Conservation (phyloP, 345 rosid genomes). For the Arabis hirsuta region DNA sequence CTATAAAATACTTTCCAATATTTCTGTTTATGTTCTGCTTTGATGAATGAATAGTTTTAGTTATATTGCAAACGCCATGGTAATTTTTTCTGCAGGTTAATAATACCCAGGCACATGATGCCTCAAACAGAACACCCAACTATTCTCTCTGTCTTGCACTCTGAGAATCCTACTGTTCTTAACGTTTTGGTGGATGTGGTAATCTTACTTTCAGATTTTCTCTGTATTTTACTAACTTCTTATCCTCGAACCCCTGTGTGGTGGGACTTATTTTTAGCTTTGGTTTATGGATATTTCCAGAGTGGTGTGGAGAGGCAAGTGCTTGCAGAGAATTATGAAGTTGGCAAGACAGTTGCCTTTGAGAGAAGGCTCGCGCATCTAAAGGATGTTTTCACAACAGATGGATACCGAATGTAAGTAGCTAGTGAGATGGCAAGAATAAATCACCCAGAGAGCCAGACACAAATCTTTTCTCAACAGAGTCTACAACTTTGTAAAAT, state of each 20-base stretch:
- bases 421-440: slow-evolving; percentile 17
- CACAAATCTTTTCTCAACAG: neutral
- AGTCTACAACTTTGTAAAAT: too few species aligned
- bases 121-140: slow-evolving; percentile 84
- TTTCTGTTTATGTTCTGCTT: slow-evolving; percentile 13
- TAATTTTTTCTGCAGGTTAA: slow-evolving; percentile 56
- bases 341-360: slow-evolving; percentile 78
- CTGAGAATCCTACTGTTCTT: slow-evolving; percentile 71
- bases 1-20: slow-evolving; percentile 5
- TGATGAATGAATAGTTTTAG: slow-evolving; percentile 17
- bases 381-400: slow-evolving; percentile 80
- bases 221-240: slow-evolving; percentile 16
- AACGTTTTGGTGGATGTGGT: slow-evolving; percentile 95
- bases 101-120: slow-evolving; percentile 68
- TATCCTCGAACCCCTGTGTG: neutral
- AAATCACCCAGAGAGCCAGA: neutral
- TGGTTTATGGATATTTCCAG: slow-evolving; percentile 46
- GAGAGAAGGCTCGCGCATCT: slow-evolving; percentile 65
- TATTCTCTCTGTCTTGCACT: slow-evolving; percentile 63
- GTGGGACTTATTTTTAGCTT: slow-evolving; percentile 22
- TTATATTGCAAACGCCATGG: slow-evolving; percentile 27
- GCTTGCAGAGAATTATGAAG: slow-evolving; percentile 82
- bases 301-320: slow-evolving; percentile 82
- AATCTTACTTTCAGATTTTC: slow-evolving; percentile 34
- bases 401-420: slow-evolving; percentile 82